phyloP scores from a whole-genome alignment of 2,329 filamentous ascomycete species.

The Endoconidiophora polonica region DNA sequence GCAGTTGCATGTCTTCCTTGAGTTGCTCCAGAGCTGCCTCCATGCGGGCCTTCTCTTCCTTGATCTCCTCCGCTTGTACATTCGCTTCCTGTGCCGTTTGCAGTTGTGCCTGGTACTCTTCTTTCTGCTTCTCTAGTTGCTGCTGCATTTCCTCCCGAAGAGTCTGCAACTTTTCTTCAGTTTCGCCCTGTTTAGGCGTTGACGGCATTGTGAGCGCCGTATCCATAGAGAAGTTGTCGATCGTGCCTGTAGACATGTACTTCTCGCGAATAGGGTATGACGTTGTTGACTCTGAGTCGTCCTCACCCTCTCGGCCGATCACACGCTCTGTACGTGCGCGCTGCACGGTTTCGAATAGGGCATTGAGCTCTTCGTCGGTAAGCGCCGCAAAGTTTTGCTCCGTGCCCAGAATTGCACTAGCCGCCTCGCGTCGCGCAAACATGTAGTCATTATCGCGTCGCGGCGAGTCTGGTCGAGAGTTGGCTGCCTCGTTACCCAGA shows the following conservation, averaged over 20 bases:
- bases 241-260: constrained; percentile 82
- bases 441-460: constrained; percentile 85
- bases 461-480: constrained; percentile 58
- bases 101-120: constrained; percentile 63
- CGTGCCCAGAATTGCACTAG: constrained; percentile 70
- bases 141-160: constrained; percentile 69
- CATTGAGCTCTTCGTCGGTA: constrained; percentile 86
- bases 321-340: constrained; percentile 65
- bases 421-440: constrained; percentile 83
- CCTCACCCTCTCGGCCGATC: constrained; percentile 58
- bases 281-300: constrained; percentile 75
- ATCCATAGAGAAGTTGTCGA: constrained; percentile 92
- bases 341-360: constrained; percentile 86
- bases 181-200: constrained; percentile 64
- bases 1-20: constrained; percentile 77
- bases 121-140: constrained; percentile 69
- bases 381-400: constrained; percentile 84
- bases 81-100: constrained; percentile 58
- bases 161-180: constrained; percentile 57
- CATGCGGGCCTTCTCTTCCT: constrained; percentile 70
- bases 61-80: constrained; percentile 69
- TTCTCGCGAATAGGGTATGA: constrained; percentile 86
- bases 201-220: constrained; percentile 89
- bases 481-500: constrained; percentile 36
- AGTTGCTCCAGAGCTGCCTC: constrained; percentile 60